Percentiles rank a stretch among this genome's conserved stretches.
phyloP scores from a whole-genome alignment of 163 green algal species.

The Scenedesmus sp. region DNA sequence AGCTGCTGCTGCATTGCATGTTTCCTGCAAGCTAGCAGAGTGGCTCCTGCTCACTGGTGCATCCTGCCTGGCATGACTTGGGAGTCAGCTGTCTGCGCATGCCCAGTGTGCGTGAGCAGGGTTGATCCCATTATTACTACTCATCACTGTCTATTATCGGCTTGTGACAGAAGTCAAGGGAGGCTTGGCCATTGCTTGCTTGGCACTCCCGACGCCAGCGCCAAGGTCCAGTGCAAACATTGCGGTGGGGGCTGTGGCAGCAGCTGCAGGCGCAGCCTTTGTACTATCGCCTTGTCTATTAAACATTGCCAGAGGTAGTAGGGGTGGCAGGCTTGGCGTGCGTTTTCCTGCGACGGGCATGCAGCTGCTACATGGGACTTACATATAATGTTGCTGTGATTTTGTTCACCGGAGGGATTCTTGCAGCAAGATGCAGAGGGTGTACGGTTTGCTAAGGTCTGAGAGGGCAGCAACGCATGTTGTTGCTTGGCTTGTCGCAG shows the following conservation, averaged over 20 bases:
- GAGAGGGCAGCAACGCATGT: background rate
- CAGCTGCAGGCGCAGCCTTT: background rate
- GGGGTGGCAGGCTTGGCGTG: background rate
- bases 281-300: background rate
- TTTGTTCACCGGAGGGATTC: background rate
- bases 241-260: background rate
- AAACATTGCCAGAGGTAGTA: conserved; percentile 8
- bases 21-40: background rate
- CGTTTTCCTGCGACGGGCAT: background rate
- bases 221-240: conserved; percentile 1
- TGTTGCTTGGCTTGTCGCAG: background rate
- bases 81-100: background rate
- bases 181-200: background rate
- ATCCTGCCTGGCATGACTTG: background rate
- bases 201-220: background rate
- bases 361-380: background rate
- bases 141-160: background rate
- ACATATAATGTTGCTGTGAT: background rate
- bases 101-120: background rate
- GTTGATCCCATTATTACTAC: background rate
- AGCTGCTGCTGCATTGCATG: background rate
- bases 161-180: background rate
- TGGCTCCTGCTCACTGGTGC: background rate
- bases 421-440: background rate
- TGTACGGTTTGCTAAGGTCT: background rate